Evolutionary conservation across 2,329 filamentous ascomycete genomes (phyloP), one percentile per base, ranked within the genome.

Genomic region (Magnaporthales sp.): DNA sequence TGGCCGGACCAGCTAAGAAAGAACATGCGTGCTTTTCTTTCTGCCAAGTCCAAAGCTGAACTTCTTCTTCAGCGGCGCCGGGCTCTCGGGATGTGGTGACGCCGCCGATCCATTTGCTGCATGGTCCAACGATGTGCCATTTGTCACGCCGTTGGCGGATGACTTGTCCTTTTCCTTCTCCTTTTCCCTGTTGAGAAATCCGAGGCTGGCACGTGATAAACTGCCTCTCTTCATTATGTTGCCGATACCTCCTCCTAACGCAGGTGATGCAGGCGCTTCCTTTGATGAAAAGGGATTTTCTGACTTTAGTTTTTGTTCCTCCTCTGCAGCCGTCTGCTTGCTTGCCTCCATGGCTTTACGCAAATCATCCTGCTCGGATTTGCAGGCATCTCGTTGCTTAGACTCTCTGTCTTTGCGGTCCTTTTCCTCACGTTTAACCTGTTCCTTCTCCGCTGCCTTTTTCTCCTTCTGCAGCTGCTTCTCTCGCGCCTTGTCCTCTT

Each of bases 201-300:
- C 85, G 72, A 91, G 89, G 70, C 91, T 90, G 76, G 90, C 92
- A 69, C 89, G 86, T 63, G 91, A 86, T 80, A 96, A 84, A 69
- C 89, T 92, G 10, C 87, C 87, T 26, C 54, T 26, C 54, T 58
- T 58, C 54, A 58, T 58, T 10, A 58, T 13, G 54, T 5, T 58
- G 11, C 54, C 54, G 22, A 58, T 58, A 26, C 54, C 54, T 22
- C 54, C 54, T 26, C 54, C 54, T 8, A 24, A 13, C n/a, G 54
- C 54, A 58, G 54, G 54, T 9, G 54, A 58, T 15, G 54, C 8
- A 26, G 22, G 54, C n/a, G 54, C 54, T 58, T 65, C 64, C 30
- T 65, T 65, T 4, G 64, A 75, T 65, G 72, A 74, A 68, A 75
- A 82, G 19, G 73, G 71, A 4, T 74, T 76, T 31, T 79, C 78